Conservation (phyloP, 768 basidiomycete species). For the Lentinus tigrinus region DNA sequence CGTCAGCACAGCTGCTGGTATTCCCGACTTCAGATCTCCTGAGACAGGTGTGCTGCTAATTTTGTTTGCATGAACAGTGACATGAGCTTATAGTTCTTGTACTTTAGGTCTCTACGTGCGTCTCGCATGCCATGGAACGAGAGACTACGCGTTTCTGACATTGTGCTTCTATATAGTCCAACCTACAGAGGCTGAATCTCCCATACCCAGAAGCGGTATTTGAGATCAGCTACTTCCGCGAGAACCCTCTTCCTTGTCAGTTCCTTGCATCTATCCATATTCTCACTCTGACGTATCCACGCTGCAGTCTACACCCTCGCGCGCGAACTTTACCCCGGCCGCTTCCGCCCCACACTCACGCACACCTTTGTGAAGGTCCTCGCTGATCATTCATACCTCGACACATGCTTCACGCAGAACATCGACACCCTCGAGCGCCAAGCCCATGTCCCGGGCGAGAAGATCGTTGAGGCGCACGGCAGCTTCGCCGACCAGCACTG, state of each 20-base stretch:
- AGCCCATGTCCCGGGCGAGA: constrained; percentile 70
- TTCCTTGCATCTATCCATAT: neutral
- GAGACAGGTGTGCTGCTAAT: constrained; percentile 30
- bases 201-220: constrained; percentile 97
- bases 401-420: constrained; percentile 86
- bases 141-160: neutral
- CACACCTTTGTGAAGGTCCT: constrained; percentile 91
- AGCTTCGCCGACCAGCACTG: constrained; percentile 89
- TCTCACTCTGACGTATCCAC: neutral
- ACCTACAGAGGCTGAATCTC: constrained; percentile 71
- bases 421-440: constrained; percentile 90
- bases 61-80: neutral
- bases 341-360: constrained; percentile 81
- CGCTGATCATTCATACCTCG: constrained; percentile 63
- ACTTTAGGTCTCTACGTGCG: constrained; percentile 23
- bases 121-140: neutral
- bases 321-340: constrained; percentile 89
- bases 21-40: constrained; percentile 55
- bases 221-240: constrained; percentile 82
- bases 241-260: constrained; percentile 79
- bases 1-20: constrained; percentile 43
- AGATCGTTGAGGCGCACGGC: constrained; percentile 94
- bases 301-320: constrained; percentile 81
- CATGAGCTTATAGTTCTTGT: neutral
- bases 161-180: constrained; percentile 49